A percentile compares a stretch with the other conserved stretches of the same genome.
These are phyloP conservation scores for Coemansia asiatica DNA, from an alignment of 192 early-diverging fungal species.

Conservation along the genomic window DNA sequence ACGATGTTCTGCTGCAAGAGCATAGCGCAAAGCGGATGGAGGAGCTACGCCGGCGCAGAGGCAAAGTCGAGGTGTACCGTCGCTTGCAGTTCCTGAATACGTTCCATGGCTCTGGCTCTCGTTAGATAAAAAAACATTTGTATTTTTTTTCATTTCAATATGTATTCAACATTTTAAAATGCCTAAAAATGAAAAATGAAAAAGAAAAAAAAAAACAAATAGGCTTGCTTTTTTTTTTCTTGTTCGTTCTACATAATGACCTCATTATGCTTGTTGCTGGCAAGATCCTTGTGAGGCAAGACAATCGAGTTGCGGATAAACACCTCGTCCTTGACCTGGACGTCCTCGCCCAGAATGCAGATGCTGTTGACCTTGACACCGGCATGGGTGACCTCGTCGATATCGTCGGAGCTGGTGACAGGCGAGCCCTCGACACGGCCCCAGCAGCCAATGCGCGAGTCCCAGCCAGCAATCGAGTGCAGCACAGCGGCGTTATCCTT, in stretches of 20 bases:
- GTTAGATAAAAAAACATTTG: neutral
- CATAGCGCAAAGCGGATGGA: slow-evolving; percentile 24
- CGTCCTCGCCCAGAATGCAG: slow-evolving; percentile 90
- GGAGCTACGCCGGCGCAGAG: slow-evolving; percentile 39
- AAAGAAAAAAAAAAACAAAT: too few species aligned
- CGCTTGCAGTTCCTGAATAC: slow-evolving; percentile 52
- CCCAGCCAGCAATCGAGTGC: slow-evolving; percentile 91
- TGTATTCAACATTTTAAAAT: too few species aligned
- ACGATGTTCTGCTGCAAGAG: slow-evolving; percentile 27
- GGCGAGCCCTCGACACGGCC: slow-evolving; percentile 88
- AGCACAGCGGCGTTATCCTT: slow-evolving; percentile 86
- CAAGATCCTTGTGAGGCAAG: slow-evolving; percentile 95
- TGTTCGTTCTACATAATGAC: slow-evolving; percentile 79
- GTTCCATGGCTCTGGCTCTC: slow-evolving; percentile 23
- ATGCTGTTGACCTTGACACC: slow-evolving; percentile 91
- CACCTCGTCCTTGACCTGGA: slow-evolving; percentile 88
- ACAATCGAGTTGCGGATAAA: slow-evolving; percentile 97
- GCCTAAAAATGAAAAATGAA: too few species aligned
- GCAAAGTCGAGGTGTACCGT: slow-evolving; percentile 52
- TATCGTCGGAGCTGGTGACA: slow-evolving; percentile 60
- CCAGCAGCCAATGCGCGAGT: slow-evolving; percentile 91
- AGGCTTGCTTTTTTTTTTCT: neutral
- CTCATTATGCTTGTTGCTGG: slow-evolving; percentile 85
- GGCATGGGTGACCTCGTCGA: slow-evolving; percentile 75
- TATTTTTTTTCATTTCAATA: slow-evolving; percentile 1